Evolutionary conservation across 1,284 basidiomycete species (phyloP).

Genomic region (Malassezia nana): DNA sequence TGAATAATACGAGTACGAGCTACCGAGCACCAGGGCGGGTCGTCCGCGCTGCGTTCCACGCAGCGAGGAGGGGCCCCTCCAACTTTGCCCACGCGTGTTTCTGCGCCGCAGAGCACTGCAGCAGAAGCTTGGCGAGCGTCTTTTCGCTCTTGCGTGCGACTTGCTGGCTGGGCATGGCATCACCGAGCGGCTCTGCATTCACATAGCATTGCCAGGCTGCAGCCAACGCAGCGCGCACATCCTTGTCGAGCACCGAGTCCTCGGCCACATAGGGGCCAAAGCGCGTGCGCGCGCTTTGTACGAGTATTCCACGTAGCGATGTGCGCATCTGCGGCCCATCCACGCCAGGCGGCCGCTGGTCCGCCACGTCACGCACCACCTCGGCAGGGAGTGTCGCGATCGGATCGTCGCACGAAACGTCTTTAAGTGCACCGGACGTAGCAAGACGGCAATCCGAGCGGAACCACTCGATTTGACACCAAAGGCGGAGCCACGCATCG

Average conservation of each 20-base stretch:
- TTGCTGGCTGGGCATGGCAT: background rate
- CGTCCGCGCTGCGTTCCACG: constrained; percentile 2
- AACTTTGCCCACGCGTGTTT: constrained; percentile 5
- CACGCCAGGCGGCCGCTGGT: background rate
- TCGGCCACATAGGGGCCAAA: background rate
- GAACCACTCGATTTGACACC: constrained; percentile 18
- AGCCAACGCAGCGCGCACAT: background rate
- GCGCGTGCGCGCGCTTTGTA: background rate
- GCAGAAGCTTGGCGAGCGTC: constrained; percentile 24
- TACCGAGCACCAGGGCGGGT: background rate
- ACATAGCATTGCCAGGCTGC: background rate
- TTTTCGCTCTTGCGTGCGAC: constrained; percentile 21
- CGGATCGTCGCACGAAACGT: background rate
- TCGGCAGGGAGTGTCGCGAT: background rate
- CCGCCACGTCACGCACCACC: background rate
- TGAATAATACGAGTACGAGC: background rate
- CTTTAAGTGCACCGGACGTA: background rate
- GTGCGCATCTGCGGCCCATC: background rate
- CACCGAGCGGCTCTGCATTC: background rate
- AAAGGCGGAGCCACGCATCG: constrained; percentile 3
- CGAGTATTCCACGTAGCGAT: background rate
- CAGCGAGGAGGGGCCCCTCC: background rate
- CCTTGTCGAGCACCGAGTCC: background rate
- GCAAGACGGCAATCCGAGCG: constrained; percentile 15
- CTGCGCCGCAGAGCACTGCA: constrained; percentile 8